Conservation (phyloP, 352 stramenopile species). For the Hyaloperonospora brassicae region DNA sequence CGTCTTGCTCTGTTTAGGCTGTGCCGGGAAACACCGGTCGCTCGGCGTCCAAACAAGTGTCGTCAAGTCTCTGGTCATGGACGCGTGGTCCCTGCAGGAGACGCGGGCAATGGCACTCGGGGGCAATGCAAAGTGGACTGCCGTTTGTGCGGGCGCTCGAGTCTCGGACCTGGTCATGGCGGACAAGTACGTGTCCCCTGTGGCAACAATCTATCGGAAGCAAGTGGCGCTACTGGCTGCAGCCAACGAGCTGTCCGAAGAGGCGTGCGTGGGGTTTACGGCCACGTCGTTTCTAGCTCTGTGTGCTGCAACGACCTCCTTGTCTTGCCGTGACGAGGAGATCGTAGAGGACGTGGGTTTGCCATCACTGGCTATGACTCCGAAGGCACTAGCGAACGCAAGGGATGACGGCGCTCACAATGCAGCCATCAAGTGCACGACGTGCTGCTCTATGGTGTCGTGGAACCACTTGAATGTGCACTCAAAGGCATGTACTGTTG, state of each 20-base stretch:
- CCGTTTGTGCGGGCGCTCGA: conserved; percentile 49
- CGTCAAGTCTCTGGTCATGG: conserved; percentile 80
- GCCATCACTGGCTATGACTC: conserved; percentile 6
- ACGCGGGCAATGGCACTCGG: conserved; percentile 51
- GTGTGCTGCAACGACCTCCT: conserved; percentile 19
- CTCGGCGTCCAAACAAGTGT: conserved; percentile 77
- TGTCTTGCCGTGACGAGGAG: conserved; percentile 3
- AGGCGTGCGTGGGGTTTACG: conserved; percentile 25
- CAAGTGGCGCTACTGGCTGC: conserved; percentile 22
- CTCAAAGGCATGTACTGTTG: conserved; percentile 49
- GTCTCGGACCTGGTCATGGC: conserved; percentile 35
- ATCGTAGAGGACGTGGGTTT: conserved; percentile 5
- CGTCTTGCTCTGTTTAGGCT: conserved; percentile 69
- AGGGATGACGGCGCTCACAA: conserved; percentile 4
- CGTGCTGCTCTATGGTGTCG: conserved; percentile 37
- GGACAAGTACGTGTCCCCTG: conserved; percentile 58
- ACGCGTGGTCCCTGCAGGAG: conserved; percentile 54
- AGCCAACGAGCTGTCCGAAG: conserved; percentile 14
- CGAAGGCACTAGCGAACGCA: background rate
- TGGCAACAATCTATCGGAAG: conserved; percentile 57
- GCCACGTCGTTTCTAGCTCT: conserved; percentile 45
- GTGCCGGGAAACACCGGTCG: conserved; percentile 68
- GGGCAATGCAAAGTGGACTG: conserved; percentile 76
- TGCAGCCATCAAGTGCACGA: conserved; percentile 63
- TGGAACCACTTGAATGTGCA: conserved; percentile 52